Conservation (phyloP, 352 stramenopile genomes). For the Globisporangium cystogenes region DNA sequence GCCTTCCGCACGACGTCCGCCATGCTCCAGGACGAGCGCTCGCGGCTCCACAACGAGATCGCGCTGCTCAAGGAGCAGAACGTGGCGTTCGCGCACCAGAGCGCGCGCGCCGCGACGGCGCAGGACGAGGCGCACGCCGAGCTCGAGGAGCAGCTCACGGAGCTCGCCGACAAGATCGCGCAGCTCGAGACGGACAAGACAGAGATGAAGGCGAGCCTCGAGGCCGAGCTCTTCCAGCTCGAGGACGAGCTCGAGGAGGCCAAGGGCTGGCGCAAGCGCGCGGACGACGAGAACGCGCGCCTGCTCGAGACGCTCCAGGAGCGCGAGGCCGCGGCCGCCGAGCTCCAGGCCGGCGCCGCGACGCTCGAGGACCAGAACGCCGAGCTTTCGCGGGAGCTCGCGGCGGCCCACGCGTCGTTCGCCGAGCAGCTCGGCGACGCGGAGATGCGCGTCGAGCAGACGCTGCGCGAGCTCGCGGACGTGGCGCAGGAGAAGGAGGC, state of each 20-base stretch:
- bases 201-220: constrained; percentile 12
- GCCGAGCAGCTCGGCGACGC: constrained; percentile 19
- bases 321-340: constrained; percentile 25
- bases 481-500: constrained; percentile 23
- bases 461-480: constrained; percentile 27
- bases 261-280: constrained; percentile 34
- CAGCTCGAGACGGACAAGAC: constrained; percentile 50
- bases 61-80: constrained; percentile 46
- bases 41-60: constrained; percentile 48
- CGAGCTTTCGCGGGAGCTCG: constrained; percentile 22
- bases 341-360: constrained; percentile 18
- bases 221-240: constrained; percentile 12
- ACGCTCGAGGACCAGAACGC: constrained; percentile 28
- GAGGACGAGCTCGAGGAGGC: constrained; percentile 49
- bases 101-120: constrained; percentile 25
- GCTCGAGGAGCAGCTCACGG: constrained; percentile 49
- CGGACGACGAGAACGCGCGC: constrained; percentile 37
- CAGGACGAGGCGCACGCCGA: constrained; percentile 48
- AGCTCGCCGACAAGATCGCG: constrained; percentile 48
- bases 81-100: constrained; percentile 35
- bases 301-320: constrained; percentile 32
- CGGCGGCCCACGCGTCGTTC: constrained; percentile 18
- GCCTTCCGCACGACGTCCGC: constrained; percentile 50
- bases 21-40: constrained; percentile 57
- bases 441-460: constrained; percentile 27